These are phyloP conservation scores for Lachancea meyersii DNA, from an alignment of 805 yeast species.

Conservation along the genomic window DNA sequence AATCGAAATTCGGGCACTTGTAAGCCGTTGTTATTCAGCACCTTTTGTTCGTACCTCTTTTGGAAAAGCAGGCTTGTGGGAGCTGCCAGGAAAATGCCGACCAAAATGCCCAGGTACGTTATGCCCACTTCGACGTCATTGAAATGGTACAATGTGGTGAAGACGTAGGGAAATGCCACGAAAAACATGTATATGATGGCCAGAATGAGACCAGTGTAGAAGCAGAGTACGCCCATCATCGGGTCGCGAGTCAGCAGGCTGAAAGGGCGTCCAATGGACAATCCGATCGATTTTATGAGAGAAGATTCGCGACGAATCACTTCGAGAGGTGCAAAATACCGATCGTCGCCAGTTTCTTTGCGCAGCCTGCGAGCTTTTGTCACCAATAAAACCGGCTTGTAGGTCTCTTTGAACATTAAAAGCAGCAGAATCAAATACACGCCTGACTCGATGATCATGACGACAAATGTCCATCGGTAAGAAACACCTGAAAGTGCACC, in stretches of 20 bases:
- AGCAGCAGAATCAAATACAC: slow-evolving; percentile 42
- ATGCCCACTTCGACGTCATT: slow-evolving; percentile 51
- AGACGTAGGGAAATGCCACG: slow-evolving; percentile 59
- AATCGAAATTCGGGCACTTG: slow-evolving; percentile 57
- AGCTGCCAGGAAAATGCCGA: slow-evolving; percentile 46
- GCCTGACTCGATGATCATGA: slow-evolving; percentile 57
- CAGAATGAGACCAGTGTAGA: slow-evolving; percentile 51
- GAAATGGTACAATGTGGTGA: slow-evolving; percentile 47
- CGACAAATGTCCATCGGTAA: slow-evolving; percentile 71
- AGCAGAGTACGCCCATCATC: slow-evolving; percentile 48
- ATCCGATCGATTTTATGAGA: slow-evolving; percentile 35
- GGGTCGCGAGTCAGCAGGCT: slow-evolving; percentile 44
- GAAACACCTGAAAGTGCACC: slow-evolving; percentile 43
- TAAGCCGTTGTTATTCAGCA: slow-evolving; percentile 39
- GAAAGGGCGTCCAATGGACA: slow-evolving; percentile 49
- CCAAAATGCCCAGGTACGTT: slow-evolving; percentile 53
- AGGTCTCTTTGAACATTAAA: slow-evolving; percentile 58
- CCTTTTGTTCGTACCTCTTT: slow-evolving; percentile 38
- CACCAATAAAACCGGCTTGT: slow-evolving; percentile 46
- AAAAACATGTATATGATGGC: slow-evolving; percentile 61
- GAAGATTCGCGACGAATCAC: slow-evolving; percentile 40
- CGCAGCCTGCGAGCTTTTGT: slow-evolving; percentile 47
- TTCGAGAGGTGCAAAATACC: slow-evolving; percentile 37
- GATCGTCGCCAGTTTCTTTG: slow-evolving; percentile 48
- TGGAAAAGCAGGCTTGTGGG: slow-evolving; percentile 41